Percentiles rank a stretch among this genome's conserved stretches.
Evolutionary conservation across 1,284 basidiomycete genomes (phyloP).

Genomic region (Acaromyces ingoldii): DNA sequence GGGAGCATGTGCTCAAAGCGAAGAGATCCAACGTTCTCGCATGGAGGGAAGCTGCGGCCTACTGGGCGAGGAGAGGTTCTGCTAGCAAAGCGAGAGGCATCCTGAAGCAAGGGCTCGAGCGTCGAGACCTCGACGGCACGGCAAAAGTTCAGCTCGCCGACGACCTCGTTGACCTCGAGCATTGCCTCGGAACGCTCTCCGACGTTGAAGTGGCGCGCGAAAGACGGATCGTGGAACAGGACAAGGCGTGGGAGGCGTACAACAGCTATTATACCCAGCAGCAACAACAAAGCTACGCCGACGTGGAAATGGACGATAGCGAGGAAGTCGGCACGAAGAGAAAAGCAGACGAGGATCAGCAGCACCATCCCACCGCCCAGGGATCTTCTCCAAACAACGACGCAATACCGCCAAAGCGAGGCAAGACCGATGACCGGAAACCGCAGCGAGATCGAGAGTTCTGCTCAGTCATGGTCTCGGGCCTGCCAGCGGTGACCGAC

Average conservation of each 20-base stretch:
- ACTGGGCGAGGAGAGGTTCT: constrained; percentile 27
- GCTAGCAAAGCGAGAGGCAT: constrained; percentile 28
- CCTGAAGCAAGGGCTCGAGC: constrained; percentile 21
- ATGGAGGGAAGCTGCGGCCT: constrained; percentile 29
- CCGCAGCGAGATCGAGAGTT: constrained; percentile 78
- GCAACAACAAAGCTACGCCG: constrained; percentile 5
- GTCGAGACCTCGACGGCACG: constrained; percentile 12
- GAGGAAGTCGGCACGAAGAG: constrained; percentile 26
- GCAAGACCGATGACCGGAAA: neutral
- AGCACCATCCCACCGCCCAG: neutral
- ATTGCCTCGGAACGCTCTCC: constrained; percentile 68
- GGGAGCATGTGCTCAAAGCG: constrained; percentile 27
- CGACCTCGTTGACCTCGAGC: constrained; percentile 83
- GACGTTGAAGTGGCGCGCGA: constrained; percentile 63
- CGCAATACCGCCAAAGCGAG: neutral
- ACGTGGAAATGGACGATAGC: neutral
- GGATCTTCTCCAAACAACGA: constrained; percentile 11
- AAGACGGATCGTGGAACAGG: constrained; percentile 10
- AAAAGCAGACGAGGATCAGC: constrained; percentile 21
- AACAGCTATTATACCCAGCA: constrained; percentile 14
- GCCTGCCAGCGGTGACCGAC: constrained; percentile 61
- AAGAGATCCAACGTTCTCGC: constrained; percentile 28
- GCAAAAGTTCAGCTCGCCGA: constrained; percentile 59
- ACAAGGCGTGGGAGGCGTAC: constrained; percentile 4
- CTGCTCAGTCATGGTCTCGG: constrained; percentile 78